Percentiles rank a stretch among this genome's conserved stretches.
phyloP scores from a whole-genome alignment of 257 asterid genomes.

The Ilex asprella region DNA sequence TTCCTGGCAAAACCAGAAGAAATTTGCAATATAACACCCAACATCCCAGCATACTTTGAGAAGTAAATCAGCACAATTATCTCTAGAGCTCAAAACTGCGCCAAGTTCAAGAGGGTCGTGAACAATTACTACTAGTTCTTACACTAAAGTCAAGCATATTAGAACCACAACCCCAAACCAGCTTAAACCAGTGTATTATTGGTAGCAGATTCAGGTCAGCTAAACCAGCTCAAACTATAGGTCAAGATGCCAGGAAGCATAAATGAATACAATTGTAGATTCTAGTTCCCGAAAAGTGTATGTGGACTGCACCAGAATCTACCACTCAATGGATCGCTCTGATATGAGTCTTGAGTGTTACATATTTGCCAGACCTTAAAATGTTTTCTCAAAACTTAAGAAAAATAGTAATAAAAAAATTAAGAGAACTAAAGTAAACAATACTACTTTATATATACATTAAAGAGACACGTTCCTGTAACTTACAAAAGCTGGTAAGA shows the following conservation, averaged over 20 bases:
- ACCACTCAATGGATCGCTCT: neutral
- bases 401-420: neutral
- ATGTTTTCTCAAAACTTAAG: neutral
- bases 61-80: too few species aligned
- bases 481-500: conserved; percentile 61
- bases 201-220: too few species aligned
- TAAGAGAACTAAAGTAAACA: neutral
- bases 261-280: too few species aligned
- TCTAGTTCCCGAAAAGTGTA: too few species aligned
- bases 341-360: neutral
- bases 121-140: neutral
- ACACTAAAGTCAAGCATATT: neutral
- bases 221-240: too few species aligned
- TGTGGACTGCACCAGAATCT: neutral
- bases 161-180: too few species aligned
- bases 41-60: neutral
- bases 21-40: too few species aligned
- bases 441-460: neutral
- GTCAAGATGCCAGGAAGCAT: too few species aligned
- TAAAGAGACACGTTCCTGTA: neutral
- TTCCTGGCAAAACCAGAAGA: neutral
- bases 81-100: neutral
- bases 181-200: too few species aligned
- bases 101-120: neutral
- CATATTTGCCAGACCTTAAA: neutral